Conservation (phyloP, 1,284 basidiomycete genomes). For the Athelia sp. region DNA sequence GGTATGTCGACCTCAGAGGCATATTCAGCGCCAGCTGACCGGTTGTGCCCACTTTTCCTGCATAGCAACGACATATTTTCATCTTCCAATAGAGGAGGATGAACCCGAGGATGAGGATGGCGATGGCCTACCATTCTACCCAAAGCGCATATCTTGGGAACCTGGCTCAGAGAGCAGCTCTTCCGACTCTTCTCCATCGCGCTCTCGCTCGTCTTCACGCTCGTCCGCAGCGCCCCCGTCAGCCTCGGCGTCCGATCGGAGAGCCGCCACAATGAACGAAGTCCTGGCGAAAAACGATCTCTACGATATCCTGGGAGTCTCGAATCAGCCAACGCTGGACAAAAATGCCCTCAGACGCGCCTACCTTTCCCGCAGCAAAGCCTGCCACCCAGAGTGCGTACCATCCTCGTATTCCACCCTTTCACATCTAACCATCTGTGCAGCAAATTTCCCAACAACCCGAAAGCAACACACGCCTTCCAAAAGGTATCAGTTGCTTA, state of each 20-base stretch:
- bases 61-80: conserved; percentile 53
- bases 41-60: conserved; percentile 3
- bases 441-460: conserved; percentile 79
- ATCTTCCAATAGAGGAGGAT: conserved; percentile 55
- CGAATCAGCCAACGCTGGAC: conserved; percentile 48
- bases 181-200: conserved; percentile 14
- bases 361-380: conserved; percentile 69
- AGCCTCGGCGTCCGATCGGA: conserved; percentile 12
- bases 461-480: conserved; percentile 76
- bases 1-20: conserved; percentile 25
- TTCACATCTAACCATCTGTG: conserved; percentile 8
- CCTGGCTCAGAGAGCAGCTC: conserved; percentile 25
- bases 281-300: conserved; percentile 62
- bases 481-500: conserved; percentile 84
- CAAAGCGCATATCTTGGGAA: conserved; percentile 44
- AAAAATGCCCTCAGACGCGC: conserved; percentile 65
- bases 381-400: conserved; percentile 82
- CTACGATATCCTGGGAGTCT: conserved; percentile 69
- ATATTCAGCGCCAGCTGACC: not conserved
- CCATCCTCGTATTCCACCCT: not conserved
- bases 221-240: conserved; percentile 13
- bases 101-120: conserved; percentile 43
- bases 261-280: conserved; percentile 36
- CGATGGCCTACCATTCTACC: conserved; percentile 24
- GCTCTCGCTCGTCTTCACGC: conserved; percentile 19